Conservation (phyloP, 495 filamentous ascomycete species). For the Penicillium flavigenum region DNA sequence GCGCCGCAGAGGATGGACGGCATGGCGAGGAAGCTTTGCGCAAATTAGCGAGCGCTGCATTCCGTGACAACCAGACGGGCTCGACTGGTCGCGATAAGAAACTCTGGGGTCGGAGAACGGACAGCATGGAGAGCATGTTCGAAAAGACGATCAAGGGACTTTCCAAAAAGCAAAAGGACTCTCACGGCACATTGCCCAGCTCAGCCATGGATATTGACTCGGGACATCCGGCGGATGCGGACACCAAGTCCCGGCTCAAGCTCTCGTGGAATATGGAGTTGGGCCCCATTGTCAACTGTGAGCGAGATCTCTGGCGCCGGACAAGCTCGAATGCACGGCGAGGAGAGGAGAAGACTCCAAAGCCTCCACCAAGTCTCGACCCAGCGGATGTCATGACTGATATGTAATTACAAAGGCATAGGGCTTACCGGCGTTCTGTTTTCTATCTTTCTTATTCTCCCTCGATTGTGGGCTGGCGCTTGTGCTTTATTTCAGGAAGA, state of each 20-base stretch:
- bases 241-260: slow-evolving; percentile 32
- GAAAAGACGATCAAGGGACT: slow-evolving; percentile 46
- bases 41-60: slow-evolving; percentile 57
- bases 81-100: slow-evolving; percentile 43
- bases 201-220: slow-evolving; percentile 39
- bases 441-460: slow-evolving; percentile 12
- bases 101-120: slow-evolving; percentile 43
- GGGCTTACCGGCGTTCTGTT: slow-evolving; percentile 28
- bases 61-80: slow-evolving; percentile 42
- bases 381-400: slow-evolving; percentile 32
- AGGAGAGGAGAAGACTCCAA: slow-evolving; percentile 34
- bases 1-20: slow-evolving; percentile 69
- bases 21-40: slow-evolving; percentile 72
- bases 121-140: slow-evolving; percentile 52
- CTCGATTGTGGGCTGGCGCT: slow-evolving; percentile 22
- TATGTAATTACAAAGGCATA: slow-evolving; percentile 23
- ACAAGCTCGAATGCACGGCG: slow-evolving; percentile 28
- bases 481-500: slow-evolving; percentile 24
- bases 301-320: slow-evolving; percentile 45
- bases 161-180: slow-evolving; percentile 37
- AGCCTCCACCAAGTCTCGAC: slow-evolving; percentile 26
- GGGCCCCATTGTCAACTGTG: slow-evolving; percentile 50
- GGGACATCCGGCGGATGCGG: slow-evolving; percentile 25
- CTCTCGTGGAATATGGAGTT: slow-evolving; percentile 38
- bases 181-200: slow-evolving; percentile 6